Conservation (phyloP, 2,329 filamentous ascomycete species). For the Talaromyces pinophilus region DNA sequence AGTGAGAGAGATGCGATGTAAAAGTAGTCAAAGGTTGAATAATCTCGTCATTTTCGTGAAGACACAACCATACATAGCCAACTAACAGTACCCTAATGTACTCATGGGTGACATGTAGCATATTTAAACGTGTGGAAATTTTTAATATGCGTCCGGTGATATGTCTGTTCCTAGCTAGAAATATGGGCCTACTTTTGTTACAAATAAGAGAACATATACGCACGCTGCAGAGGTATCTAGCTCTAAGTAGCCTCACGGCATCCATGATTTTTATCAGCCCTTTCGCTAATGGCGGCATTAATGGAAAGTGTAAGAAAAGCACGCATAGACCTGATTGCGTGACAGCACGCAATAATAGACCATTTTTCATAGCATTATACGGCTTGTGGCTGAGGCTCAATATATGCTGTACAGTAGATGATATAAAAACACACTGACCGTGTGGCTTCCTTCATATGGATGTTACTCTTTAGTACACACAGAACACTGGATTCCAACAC, state of each 20-base stretch:
- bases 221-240: background rate
- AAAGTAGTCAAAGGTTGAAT: background rate
- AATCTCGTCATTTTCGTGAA: background rate
- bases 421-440: too few species aligned
- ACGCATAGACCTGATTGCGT: background rate
- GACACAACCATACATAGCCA: background rate
- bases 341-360: background rate
- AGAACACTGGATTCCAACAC: too few species aligned
- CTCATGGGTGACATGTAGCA: too few species aligned
- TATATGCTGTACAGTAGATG: too few species aligned
- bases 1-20: background rate
- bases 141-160: background rate
- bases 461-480: too few species aligned
- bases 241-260: background rate
- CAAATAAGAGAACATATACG: too few species aligned
- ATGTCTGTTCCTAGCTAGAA: background rate
- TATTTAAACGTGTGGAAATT: too few species aligned
- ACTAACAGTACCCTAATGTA: too few species aligned
- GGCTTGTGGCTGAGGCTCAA: too few species aligned
- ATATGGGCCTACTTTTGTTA: too few species aligned
- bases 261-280: background rate
- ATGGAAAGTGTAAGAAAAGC: background rate
- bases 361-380: too few species aligned
- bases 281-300: background rate
- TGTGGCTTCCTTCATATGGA: too few species aligned